Base-by-base conservation (phyloP, 805 yeast genomes). In the Candida nanaspora region DNA sequence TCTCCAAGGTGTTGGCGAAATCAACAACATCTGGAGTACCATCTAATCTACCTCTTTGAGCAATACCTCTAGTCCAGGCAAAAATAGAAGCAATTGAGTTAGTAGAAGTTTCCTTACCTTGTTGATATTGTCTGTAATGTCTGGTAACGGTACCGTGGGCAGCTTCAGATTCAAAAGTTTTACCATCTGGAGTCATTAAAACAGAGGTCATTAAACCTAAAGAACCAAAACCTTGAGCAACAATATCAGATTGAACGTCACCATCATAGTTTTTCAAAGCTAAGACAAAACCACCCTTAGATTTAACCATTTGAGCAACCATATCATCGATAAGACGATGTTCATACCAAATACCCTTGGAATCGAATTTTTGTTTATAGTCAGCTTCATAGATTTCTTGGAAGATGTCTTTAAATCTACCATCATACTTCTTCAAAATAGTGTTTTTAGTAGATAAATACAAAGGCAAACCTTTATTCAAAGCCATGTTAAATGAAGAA, bases 121-220 rank as follows among this genome's bases (percentile, higher is more conserved):
- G 77, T 64, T 84, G 91, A 53, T 80, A 78, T 62, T 78, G 84
- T 74, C 91, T 80, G 67, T 69, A 84, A 58, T 84, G 93, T 74
- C 93, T 80, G 26, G 93, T 84, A 47, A 84, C 93, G 15, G 93
- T 84, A 52, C 93, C 93, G 56, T 84, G 93, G 27, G 93, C 93
- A 44, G 91, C 91, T 62, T 84, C 93, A 45, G 84, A 72, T 67
- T 84, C 93, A 52, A 80, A 84, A n/a, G 88, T 78, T 59, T 82
- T 81, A 33, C 93, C 93, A 63, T 84, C 91, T 39, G 91, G 89
- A 15, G 91, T 80, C 68, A 83, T 79, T 48, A 84, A 72, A 32
- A 80, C 86, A 10, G 93, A 84, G 9, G 93, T 83, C 93, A 84
- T 84, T 48, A 84, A 70, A 40, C 93, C 93, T 48, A 84, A 68